Evolutionary conservation across 352 stramenopile species (phyloP), one percentile per base, ranked within the genome.

Genomic region (Poterioochromonas sp.): DNA sequence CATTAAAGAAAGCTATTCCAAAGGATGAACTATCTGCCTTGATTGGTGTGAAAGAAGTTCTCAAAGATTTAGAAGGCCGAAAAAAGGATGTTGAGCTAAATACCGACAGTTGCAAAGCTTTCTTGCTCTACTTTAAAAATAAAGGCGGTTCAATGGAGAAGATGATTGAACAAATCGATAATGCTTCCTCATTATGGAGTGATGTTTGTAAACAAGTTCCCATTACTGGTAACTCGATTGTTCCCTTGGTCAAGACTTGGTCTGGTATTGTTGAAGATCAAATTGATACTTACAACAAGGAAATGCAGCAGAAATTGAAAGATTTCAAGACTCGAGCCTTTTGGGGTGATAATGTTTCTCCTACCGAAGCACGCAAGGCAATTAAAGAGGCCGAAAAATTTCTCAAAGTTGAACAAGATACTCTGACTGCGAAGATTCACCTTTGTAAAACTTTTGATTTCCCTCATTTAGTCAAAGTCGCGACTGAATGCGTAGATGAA

Each of bases 371-470:
- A 22, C 81, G 78, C 39, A 83, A 85, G 53, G 54, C 77, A 22
- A 83, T 92, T 12, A 78, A 68, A 22, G 82, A 86, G n/a, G 81
- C 84, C 12, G 80, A 83, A 40, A 76, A 80, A 32, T 79, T 83
- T 0, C 84, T 90, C 84, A 89, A 92, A 5, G 90, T 89, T 70
- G 92, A 97, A 79, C 91, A 90, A 85, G 90, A 91, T 62, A 90
- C 90, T 60, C 89, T 95, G 54, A 91, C 95, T 43, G 89, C 94
- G 74, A 96, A 95, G 79, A 88, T 86, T 2, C 87, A 94, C 64
- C 71, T 97, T 32, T 97, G 92, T 82, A 85, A 84, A 22, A 93
- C 96, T 41, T 98, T 98, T 82, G 92, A 94, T 0, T 96, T 97
- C 76, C 90, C 93, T 11, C 90, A 95, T 58, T 84, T 95, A 20